These are phyloP conservation scores for Chaetomium cochliodes DNA, from an alignment of 495 filamentous ascomycete genomes.

Conservation along the genomic window DNA sequence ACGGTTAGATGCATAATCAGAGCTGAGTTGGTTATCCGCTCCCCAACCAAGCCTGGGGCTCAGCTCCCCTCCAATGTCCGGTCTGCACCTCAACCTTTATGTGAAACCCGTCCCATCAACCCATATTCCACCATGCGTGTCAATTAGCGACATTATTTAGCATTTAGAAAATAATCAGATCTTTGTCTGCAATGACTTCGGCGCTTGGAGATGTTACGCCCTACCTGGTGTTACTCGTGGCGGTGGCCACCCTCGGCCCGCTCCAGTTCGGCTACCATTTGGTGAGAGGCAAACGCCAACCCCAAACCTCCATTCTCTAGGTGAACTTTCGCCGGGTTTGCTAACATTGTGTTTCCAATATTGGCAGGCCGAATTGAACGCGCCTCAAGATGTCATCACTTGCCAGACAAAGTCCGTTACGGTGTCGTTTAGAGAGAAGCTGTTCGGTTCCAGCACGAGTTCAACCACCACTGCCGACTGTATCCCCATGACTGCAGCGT, in stretches of 20 bases:
- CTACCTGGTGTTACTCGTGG: slow-evolving; percentile 64
- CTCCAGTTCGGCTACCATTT: slow-evolving; percentile 94
- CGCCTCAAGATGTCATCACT: slow-evolving; percentile 84
- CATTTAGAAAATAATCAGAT: not conserved
- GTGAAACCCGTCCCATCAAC: not conserved
- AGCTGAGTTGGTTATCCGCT: no score
- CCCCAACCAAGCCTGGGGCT: not conserved
- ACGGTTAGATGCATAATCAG: no score
- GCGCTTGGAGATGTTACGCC: slow-evolving; percentile 51
- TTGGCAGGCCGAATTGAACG: slow-evolving; percentile 84
- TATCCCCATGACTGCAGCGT: slow-evolving; percentile 72
- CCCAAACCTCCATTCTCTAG: slow-evolving; percentile 1
- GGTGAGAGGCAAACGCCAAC: slow-evolving; percentile 61
- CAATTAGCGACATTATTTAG: slow-evolving; percentile 5
- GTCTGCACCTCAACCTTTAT: not conserved
- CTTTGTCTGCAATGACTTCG: slow-evolving; percentile 34
- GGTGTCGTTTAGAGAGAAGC: slow-evolving; percentile 41
- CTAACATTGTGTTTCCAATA: slow-evolving; percentile 24
- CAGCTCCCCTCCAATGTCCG: not conserved
- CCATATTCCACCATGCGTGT: slow-evolving; percentile 2
- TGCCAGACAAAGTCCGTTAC: slow-evolving; percentile 61
- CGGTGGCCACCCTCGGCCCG: slow-evolving; percentile 70
- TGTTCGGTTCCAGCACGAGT: slow-evolving; percentile 29
- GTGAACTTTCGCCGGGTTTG: not conserved
- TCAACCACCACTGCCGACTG: slow-evolving; percentile 63